phyloP scores from a whole-genome alignment of 441 rosid species.

The Croton laevigatus region DNA sequence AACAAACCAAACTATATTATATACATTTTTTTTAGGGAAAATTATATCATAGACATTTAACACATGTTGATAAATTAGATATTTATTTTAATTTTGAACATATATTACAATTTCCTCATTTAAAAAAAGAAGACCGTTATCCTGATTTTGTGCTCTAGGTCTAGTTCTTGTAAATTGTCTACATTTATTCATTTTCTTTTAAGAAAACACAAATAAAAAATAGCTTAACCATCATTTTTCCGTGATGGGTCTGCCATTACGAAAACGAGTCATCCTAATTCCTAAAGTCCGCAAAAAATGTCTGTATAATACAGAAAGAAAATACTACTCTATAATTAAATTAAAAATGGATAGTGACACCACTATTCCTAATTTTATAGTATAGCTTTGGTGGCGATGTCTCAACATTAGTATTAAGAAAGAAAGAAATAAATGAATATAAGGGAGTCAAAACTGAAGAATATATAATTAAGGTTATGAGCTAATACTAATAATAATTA shows the following conservation, averaged over 20 bases:
- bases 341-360: not conserved
- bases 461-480: not conserved
- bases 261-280: slow-evolving; percentile 14
- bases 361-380: not conserved
- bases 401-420: not conserved
- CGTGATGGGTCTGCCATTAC: not conserved
- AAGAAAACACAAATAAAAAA: no score
- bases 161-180: no score
- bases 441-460: not conserved
- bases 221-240: no score
- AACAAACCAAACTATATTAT: no score
- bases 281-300: slow-evolving; percentile 1
- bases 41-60: no score
- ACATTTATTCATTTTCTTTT: no score
- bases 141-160: no score
- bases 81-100: no score
- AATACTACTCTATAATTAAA: not conserved
- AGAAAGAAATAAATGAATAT: not conserved
- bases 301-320: not conserved
- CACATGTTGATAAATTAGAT: no score
- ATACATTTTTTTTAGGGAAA: no score
- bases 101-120: no score
- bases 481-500: not conserved
- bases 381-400: slow-evolving; percentile 3
- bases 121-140: no score